Conservation (phyloP, 2,329 filamentous ascomycete genomes). For the Aspergillus sp. region DNA sequence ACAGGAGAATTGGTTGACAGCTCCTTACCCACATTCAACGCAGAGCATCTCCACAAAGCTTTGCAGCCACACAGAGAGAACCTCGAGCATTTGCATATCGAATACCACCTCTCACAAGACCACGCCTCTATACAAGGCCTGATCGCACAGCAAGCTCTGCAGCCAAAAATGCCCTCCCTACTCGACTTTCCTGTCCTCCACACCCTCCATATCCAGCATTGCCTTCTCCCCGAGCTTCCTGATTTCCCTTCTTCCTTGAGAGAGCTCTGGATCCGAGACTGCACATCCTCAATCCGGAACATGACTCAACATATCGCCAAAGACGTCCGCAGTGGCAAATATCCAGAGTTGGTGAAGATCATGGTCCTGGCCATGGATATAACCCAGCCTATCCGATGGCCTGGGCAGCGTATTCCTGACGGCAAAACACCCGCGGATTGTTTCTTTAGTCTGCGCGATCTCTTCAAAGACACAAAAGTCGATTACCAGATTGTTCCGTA, state of each 20-base stretch:
- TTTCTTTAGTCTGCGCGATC: slow-evolving; percentile 6
- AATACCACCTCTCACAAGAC: slow-evolving; percentile 3
- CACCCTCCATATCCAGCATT: slow-evolving; percentile 11
- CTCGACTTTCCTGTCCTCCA: slow-evolving; percentile 15
- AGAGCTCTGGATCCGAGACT: slow-evolving; percentile 14
- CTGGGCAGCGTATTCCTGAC: slow-evolving; percentile 9
- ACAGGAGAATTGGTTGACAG: neutral
- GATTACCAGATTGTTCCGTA: slow-evolving; percentile 11
- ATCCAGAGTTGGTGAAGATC: slow-evolving; percentile 12
- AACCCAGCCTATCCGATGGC: slow-evolving; percentile 10
- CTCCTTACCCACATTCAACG: slow-evolving; percentile 8
- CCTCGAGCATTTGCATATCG: slow-evolving; percentile 10
- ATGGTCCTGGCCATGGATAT: slow-evolving; percentile 14
- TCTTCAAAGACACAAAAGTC: slow-evolving; percentile 15
- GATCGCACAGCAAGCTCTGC: slow-evolving; percentile 2
- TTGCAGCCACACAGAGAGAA: slow-evolving; percentile 15
- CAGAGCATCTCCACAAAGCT: slow-evolving; percentile 9
- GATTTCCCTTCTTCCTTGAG: slow-evolving; percentile 12
- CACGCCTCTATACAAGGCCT: neutral
- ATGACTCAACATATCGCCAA: slow-evolving; percentile 13
- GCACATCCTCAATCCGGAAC: slow-evolving; percentile 15
- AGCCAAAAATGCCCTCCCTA: slow-evolving; percentile 13
- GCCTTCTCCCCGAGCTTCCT: slow-evolving; percentile 15
- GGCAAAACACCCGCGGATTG: slow-evolving; percentile 13
- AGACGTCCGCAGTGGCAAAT: slow-evolving; percentile 12